These are phyloP conservation scores for Pleurotus tuber-regium DNA, from an alignment of 768 basidiomycete genomes.

Conservation along the genomic window DNA sequence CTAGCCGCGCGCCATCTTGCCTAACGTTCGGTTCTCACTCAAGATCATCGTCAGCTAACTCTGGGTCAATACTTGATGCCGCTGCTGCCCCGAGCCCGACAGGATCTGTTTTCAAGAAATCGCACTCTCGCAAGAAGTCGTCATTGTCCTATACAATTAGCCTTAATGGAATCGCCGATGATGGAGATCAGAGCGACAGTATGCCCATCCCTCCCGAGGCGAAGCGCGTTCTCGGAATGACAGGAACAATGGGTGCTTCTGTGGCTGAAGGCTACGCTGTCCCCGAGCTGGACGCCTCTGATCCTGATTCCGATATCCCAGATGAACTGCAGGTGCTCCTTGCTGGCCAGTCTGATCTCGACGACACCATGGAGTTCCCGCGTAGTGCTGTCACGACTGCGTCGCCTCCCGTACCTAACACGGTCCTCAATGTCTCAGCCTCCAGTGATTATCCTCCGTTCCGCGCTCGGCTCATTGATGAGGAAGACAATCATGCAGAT, in stretches of 20 bases:
- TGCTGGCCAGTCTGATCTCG: conserved; percentile 32
- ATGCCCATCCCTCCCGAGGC: conserved; percentile 46
- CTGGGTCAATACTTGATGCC: conserved; percentile 15
- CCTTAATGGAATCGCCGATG: neutral
- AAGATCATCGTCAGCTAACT: conserved; percentile 21
- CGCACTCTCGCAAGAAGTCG: conserved; percentile 24
- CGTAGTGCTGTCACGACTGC: conserved; percentile 30
- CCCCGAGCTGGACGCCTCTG: conserved; percentile 50
- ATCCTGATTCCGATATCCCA: conserved; percentile 80
- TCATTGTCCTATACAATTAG: conserved; percentile 20
- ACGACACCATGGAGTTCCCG: conserved; percentile 47
- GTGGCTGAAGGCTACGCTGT: conserved; percentile 43
- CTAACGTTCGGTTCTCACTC: conserved; percentile 31
- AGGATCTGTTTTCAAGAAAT: conserved; percentile 36
- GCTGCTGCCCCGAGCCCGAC: conserved; percentile 15
- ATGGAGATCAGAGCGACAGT: conserved; percentile 17
- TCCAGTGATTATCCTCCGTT: conserved; percentile 21
- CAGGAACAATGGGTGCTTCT: conserved; percentile 67
- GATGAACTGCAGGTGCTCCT: conserved; percentile 70
- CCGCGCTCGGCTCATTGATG: conserved; percentile 44
- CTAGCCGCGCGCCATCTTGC: conserved; percentile 37
- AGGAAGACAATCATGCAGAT: conserved; percentile 37
- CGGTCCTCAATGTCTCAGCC: conserved; percentile 28
- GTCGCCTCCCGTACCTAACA: conserved; percentile 14
- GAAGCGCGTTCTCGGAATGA: conserved; percentile 57